Percentiles rank a stretch among this genome's conserved stretches.
Evolutionary conservation across 768 basidiomycete species (phyloP).

Genomic region (Collybia sp.): DNA sequence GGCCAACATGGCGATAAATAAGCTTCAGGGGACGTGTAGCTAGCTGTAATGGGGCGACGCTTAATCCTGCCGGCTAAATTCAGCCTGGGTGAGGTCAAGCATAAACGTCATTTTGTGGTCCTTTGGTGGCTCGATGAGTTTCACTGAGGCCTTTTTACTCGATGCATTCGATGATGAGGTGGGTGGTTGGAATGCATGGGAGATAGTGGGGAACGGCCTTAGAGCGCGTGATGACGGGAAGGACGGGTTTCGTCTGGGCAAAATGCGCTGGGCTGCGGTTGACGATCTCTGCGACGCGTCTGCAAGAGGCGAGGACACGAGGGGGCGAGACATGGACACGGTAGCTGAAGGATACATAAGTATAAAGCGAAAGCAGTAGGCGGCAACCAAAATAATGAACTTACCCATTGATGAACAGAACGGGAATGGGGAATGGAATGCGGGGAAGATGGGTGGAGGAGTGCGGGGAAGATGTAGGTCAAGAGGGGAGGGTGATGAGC

Average conservation of each 20-base stretch:
- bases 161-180: conserved; percentile 10
- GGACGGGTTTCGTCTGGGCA: conserved; percentile 39
- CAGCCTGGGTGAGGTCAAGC: conserved; percentile 79
- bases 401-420: background rate
- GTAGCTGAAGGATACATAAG: conserved; percentile 24
- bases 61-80: conserved; percentile 64
- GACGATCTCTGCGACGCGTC: conserved; percentile 24
- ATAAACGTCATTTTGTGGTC: conserved; percentile 67
- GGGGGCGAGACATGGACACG: conserved; percentile 44
- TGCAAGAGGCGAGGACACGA: conserved; percentile 64
- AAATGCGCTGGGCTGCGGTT: conserved; percentile 23
- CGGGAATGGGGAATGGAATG: conserved; percentile 7
- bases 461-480: conserved; percentile 4
- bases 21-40: too few relatives aligned
- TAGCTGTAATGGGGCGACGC: too few relatives aligned
- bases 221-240: conserved; percentile 75
- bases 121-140: conserved; percentile 77
- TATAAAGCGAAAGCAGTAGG: background rate
- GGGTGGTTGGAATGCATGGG: conserved; percentile 33
- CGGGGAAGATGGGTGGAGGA: conserved; percentile 2
- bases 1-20: too few relatives aligned
- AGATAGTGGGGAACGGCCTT: conserved; percentile 71
- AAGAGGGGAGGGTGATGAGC: conserved; percentile 2
- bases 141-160: conserved; percentile 43
- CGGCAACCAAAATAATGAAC: background rate